Evolutionary conservation across 1,284 basidiomycete genomes (phyloP).

Genomic region (Moesziomyces globuligerus): DNA sequence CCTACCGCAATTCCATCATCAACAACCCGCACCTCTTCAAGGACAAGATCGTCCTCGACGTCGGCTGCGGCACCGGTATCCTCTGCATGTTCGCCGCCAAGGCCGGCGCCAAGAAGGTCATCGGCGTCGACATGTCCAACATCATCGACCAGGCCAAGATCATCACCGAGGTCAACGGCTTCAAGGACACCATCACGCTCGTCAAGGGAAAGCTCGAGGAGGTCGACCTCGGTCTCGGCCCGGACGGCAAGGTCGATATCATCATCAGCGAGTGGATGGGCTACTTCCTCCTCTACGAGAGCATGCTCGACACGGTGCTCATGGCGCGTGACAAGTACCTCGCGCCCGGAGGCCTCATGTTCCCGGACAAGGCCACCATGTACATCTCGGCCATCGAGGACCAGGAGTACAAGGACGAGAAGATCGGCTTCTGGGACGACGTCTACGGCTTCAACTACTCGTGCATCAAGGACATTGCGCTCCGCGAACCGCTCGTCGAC

Average conservation of each 20-base stretch:
- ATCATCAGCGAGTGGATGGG: constrained; percentile 99
- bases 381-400: constrained; percentile 98
- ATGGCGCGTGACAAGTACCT: constrained; percentile 97
- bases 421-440: constrained; percentile 96
- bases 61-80: constrained; percentile 98
- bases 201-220: constrained; percentile 99
- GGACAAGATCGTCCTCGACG: constrained; percentile 80
- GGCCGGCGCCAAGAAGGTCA: constrained; percentile 92
- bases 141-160: constrained; percentile 98
- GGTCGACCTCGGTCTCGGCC: constrained; percentile 70
- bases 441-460: constrained; percentile 99
- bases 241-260: constrained; percentile 76
- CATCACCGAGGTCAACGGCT: constrained; percentile 95
- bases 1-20: constrained; percentile 93
- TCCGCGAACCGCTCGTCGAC: constrained; percentile 95
- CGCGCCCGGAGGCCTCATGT: constrained; percentile 83
- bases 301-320: constrained; percentile 98
- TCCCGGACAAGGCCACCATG: constrained; percentile 93
- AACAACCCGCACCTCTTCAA: constrained; percentile 96
- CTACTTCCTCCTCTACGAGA: constrained; percentile 84
- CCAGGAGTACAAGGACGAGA: constrained; percentile 99
- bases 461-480: constrained; percentile 98
- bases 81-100: constrained; percentile 99
- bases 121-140: constrained; percentile 95
- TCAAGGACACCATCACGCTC: constrained; percentile 89